Conservation (phyloP, 1,284 basidiomycete genomes). For the Apiotrichum brassicae region DNA sequence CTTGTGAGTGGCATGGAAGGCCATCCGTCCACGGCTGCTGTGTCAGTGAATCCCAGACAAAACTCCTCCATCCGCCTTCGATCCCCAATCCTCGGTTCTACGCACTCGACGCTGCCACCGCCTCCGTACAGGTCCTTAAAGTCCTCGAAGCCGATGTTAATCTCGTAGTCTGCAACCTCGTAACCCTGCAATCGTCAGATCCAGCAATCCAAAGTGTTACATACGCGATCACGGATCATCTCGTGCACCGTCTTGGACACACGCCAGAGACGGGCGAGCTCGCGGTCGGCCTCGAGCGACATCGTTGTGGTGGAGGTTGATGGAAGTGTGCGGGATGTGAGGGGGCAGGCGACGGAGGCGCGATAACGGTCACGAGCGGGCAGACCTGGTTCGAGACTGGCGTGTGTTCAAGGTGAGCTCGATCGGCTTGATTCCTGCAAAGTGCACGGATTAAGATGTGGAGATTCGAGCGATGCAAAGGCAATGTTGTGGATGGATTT, state of each 20-base stretch:
- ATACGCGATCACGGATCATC: conserved; percentile 77
- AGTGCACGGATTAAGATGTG: too few relatives aligned
- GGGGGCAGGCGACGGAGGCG: neutral
- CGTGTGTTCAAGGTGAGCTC: too few relatives aligned
- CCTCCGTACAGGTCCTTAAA: conserved; percentile 40
- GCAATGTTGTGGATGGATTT: neutral
- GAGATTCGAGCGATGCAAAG: neutral
- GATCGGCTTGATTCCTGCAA: too few relatives aligned
- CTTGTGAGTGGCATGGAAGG: conserved; percentile 74
- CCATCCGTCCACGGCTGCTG: conserved; percentile 72
- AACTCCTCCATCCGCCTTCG: too few relatives aligned
- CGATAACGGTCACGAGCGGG: too few relatives aligned
- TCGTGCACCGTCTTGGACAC: conserved; percentile 96
- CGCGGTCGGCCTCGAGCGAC: conserved; percentile 38
- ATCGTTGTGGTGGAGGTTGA: conserved; percentile 14
- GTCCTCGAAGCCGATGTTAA: conserved; percentile 45
- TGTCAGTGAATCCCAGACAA: neutral
- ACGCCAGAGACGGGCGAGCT: conserved; percentile 68
- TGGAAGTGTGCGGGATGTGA: neutral
- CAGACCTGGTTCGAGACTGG: too few relatives aligned
- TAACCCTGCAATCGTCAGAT: conserved; percentile 35
- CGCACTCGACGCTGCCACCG: conserved; percentile 41
- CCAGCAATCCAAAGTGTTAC: conserved; percentile 9
- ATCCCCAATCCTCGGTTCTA: neutral
- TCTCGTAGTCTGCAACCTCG: conserved; percentile 46